Base-by-base conservation (phyloP, 805 yeast genomes). In the Wickerhamiella kazuoi region DNA sequence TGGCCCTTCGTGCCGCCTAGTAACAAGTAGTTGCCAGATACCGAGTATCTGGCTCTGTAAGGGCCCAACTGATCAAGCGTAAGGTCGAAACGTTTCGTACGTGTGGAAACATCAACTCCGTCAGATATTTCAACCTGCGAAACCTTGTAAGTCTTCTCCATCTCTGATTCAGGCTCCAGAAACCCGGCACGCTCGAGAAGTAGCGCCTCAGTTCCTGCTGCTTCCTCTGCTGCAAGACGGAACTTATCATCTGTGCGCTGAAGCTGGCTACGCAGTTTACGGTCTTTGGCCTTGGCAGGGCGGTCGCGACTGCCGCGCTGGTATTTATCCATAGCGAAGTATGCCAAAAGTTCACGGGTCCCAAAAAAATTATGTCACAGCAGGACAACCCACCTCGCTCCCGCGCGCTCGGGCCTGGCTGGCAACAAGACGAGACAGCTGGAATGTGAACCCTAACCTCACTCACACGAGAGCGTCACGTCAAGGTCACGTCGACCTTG, bases 1-100 rank as follows among this genome's bases (percentile, higher is more conserved):
- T 90, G 98, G 3, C 99, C 99, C 55, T 82, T 83, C 36, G 68
- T 67, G 16, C 99, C 99, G 9, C 86, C 90, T 18, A 90, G 62
- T 28, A 90, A 65, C 36, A 90, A 57, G 46, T 77, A 78, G 44
- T 94, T 74, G 40, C 99, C 98, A 50, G 83, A 83, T 57, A 87
- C 68, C 2, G 90, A 71, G 56, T 78, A 90, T 56, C 87, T 84
- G 8, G 80, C 54, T 4, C 35, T 37, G 54, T 90, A 90, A 1
- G 98, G 96, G 0, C 97, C 97, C 54, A 75, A 79, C 44, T 80
- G 79, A 11, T 69, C 68, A 44, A 90, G 63, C 21, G 71, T 70
- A 42, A 90, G 65, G 43, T 79, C 77, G 50, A 90, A 74, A n/a
- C 53, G 50, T 56, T 87, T 90, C 45, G 69, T 71, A 14, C 76